These are phyloP conservation scores for Populus hybrid DNA, from an alignment of 441 rosid species.

Conservation along the genomic window DNA sequence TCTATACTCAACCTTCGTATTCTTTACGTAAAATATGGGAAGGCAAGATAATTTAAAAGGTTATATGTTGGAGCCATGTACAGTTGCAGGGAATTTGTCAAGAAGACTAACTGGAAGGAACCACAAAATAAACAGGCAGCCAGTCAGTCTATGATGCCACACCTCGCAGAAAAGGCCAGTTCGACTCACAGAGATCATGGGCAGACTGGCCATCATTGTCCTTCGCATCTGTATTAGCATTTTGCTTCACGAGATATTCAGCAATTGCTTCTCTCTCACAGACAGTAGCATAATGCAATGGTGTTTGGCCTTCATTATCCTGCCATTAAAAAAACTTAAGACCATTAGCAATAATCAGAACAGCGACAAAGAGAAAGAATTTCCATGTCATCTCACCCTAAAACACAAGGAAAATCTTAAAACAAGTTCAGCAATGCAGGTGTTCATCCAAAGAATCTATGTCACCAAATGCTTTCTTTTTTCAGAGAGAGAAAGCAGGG, in stretches of 20 bases:
- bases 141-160: conserved; percentile 25
- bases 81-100: conserved; percentile 18
- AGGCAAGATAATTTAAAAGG: neutral
- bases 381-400: neutral
- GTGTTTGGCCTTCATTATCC: conserved; percentile 95
- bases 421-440: neutral
- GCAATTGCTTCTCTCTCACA: conserved; percentile 87
- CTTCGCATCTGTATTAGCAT: conserved; percentile 54
- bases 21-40: neutral
- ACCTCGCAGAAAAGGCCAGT: conserved; percentile 67
- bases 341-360: neutral
- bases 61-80: conserved; percentile 22
- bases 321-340: conserved; percentile 22
- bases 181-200: conserved; percentile 52
- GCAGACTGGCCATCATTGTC: conserved; percentile 75
- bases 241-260: conserved; percentile 71
- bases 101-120: conserved; percentile 10
- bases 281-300: conserved; percentile 85
- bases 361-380: neutral
- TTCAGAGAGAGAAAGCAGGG: neutral
- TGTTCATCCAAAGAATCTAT: neutral
- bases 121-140: conserved; percentile 4
- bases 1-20: neutral
- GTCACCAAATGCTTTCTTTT: neutral
- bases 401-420: neutral